Evolutionary conservation across 1,139 yeast species (phyloP), one percentile per base, ranked within the genome.

Genomic region (Pichia sp.): DNA sequence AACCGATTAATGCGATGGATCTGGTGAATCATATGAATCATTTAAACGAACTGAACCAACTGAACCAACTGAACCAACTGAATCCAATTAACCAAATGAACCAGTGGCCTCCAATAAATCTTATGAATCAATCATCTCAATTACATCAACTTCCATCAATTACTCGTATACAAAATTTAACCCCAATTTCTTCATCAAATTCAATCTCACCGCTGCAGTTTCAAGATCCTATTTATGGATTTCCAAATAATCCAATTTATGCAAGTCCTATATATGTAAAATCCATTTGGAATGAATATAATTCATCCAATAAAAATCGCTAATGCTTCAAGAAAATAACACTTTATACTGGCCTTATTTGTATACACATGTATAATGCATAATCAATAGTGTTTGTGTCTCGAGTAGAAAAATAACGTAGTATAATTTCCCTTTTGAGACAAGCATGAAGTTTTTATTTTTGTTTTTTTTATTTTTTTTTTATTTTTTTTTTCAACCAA

Each of bases 361-460:
- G n/a, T n/a, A n/a, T n/a, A n/a, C n/a, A n/a, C n/a, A n/a, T n/a
- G n/a, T n/a, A n/a, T n/a, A n/a, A n/a, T n/a, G n/a, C n/a, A n/a
- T n/a, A n/a, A n/a, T n/a, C n/a, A n/a, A n/a, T n/a, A n/a, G n/a
- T n/a, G n/a, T n/a, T n/a, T n/a, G n/a, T n/a, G n/a, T n/a, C n/a
- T n/a, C n/a, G n/a, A n/a, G n/a, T n/a, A n/a, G n/a, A n/a, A n/a
- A n/a, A n/a, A n/a, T n/a, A n/a, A n/a, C n/a, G n/a, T n/a, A n/a
- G n/a, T n/a, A n/a, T n/a, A n/a, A 26, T 43, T 43, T 22, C 15
- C 30, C n/a, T 7, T 32, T 43, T 36, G 44, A 25, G 40, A 42
- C 18, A 18, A 18, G 25, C 12, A 16, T 20, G 18, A n/a, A 12
- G 9, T 43, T 39, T 43, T 43, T 43, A 23, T 30, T 27, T 12